phyloP scores from a whole-genome alignment of 495 filamentous ascomycete species.

The Neurospora sp. region DNA sequence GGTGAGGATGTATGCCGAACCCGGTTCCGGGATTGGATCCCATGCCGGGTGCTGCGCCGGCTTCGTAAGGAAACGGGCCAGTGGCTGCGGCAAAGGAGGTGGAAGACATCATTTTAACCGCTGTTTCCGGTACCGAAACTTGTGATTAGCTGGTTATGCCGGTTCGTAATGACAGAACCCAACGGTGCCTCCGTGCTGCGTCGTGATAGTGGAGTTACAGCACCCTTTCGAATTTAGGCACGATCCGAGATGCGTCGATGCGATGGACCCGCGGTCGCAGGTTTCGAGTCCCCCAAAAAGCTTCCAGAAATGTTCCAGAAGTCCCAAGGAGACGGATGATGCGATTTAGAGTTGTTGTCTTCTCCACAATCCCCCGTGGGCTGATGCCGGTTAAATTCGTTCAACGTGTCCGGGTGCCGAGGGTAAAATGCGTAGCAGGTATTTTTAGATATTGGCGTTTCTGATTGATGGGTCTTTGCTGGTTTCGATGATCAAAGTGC shows the following conservation, averaged over 20 bases:
- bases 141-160: neutral
- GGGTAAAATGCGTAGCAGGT: neutral
- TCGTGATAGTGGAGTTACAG: neutral
- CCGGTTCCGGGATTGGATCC: neutral
- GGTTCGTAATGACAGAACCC: neutral
- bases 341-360: neutral
- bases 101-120: neutral
- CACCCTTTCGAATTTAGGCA: neutral
- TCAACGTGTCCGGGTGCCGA: neutral
- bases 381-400: neutral
- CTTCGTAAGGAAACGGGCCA: neutral
- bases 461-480: neutral
- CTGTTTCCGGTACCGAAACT: neutral
- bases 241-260: neutral
- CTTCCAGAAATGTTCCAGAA: neutral
- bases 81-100: neutral
- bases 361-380: neutral
- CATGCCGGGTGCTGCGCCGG: neutral
- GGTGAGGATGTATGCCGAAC: neutral
- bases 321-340: neutral
- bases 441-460: neutral
- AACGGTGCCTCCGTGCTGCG: neutral
- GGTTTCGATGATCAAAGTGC: neutral
- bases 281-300: neutral
- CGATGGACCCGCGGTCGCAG: neutral